Percentiles rank a stretch among this genome's conserved stretches.
These are phyloP conservation scores for Termitomyces sp. DNA, from an alignment of 768 basidiomycete genomes.

Conservation along the genomic window DNA sequence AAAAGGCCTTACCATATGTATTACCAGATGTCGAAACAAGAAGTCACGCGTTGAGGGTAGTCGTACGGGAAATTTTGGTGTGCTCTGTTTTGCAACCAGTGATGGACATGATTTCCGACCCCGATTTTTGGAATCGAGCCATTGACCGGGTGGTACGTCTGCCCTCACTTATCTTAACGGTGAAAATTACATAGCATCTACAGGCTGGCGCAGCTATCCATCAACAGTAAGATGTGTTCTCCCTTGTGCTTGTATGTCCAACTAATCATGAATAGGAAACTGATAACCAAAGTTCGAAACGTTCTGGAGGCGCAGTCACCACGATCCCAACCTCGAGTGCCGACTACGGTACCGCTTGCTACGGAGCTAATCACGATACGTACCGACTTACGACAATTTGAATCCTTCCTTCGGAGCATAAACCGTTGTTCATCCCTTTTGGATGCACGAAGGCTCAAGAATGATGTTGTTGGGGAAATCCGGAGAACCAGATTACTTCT, in stretches of 20 bases:
- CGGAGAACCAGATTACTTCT: slow-evolving; percentile 72
- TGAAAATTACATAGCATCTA: not conserved
- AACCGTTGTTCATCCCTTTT: slow-evolving; percentile 76
- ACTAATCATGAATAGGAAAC: slow-evolving; percentile 48
- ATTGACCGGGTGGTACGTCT: slow-evolving; percentile 86
- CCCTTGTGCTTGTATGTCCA: not conserved
- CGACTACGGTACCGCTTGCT: slow-evolving; percentile 38
- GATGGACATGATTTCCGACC: slow-evolving; percentile 91
- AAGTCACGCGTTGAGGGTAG: slow-evolving; percentile 69
- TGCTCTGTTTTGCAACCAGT: slow-evolving; percentile 84
- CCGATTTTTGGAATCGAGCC: slow-evolving; percentile 94
- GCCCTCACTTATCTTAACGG: not conserved
- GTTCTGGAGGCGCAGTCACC: slow-evolving; percentile 81
- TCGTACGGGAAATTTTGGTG: slow-evolving; percentile 78
- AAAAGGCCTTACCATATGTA: slow-evolving; percentile 66
- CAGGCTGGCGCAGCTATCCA: slow-evolving; percentile 53
- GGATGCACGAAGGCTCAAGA: slow-evolving; percentile 88
- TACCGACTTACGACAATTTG: slow-evolving; percentile 82
- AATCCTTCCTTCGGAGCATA: slow-evolving; percentile 88
- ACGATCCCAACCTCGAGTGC: slow-evolving; percentile 41
- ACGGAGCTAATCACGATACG: slow-evolving; percentile 79
- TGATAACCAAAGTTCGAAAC: slow-evolving; percentile 86
- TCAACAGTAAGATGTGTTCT: slow-evolving; percentile 38
- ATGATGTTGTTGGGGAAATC: slow-evolving; percentile 91
- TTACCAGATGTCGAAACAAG: slow-evolving; percentile 74